These are phyloP conservation scores for Tilletiaria anomala DNA, from an alignment of 1,284 basidiomycete species.

Conservation along the genomic window DNA sequence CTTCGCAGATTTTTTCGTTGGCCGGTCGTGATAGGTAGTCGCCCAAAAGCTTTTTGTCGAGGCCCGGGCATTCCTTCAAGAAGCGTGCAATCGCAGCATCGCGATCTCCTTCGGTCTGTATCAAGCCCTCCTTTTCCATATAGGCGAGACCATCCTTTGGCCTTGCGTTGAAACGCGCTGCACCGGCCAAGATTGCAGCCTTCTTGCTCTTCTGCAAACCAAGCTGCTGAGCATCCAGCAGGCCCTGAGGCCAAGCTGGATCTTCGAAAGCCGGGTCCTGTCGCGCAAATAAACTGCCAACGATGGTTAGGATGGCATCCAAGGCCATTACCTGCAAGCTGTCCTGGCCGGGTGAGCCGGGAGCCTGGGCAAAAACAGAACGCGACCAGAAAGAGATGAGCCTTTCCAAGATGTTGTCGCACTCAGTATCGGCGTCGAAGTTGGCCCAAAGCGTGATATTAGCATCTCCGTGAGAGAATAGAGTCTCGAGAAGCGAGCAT, in stretches of 20 bases:
- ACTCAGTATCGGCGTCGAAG: conserved; percentile 92
- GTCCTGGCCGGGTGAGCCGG: conserved; percentile 44
- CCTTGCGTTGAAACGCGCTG: conserved; percentile 81
- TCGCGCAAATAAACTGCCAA: conserved; percentile 74
- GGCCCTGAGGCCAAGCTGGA: conserved; percentile 9
- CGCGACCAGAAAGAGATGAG: conserved; percentile 68
- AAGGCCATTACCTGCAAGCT: conserved; percentile 67
- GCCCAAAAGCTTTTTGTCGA: conserved; percentile 87
- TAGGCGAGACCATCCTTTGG: conserved; percentile 75
- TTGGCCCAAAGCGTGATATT: conserved; percentile 67
- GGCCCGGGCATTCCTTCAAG: conserved; percentile 64
- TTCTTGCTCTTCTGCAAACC: conserved; percentile 68
- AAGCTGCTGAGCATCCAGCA: conserved; percentile 44
- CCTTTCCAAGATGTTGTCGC: conserved; percentile 86
- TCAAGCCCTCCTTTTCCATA: conserved; percentile 50
- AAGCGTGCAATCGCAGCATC: conserved; percentile 52
- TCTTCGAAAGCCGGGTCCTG: conserved; percentile 38
- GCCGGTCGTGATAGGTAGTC: conserved; percentile 86
- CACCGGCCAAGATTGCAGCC: conserved; percentile 67
- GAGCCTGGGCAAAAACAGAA: conserved; percentile 14
- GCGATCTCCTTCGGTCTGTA: conserved; percentile 36
- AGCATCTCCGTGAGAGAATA: background rate
- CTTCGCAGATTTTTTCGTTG: conserved; percentile 67
- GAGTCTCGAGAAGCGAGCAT: conserved; percentile 52
- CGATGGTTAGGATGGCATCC: conserved; percentile 71